Evolutionary conservation across 345 rosid species (phyloP), one percentile per base, ranked within the genome.

Genomic region (Aquilaria yunnanensis): DNA sequence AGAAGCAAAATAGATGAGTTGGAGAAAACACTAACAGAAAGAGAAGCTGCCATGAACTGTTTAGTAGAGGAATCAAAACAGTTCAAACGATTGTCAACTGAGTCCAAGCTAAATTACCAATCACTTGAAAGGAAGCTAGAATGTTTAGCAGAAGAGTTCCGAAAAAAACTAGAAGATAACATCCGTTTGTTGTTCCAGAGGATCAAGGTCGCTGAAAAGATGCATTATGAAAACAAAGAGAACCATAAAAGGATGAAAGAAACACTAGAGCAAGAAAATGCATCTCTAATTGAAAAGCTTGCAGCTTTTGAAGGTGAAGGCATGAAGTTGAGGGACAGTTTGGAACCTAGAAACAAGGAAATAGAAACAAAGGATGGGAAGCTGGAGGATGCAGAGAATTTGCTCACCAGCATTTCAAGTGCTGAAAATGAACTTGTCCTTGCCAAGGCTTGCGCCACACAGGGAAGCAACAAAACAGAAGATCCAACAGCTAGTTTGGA

Each of bases 171-270:
- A 14, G 96, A 89, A 63, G 87, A 86, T 67, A 83, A 80, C 32
- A 78, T 88, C 14, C 83, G 92, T 10, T 56, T 89, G 33, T 62
- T 92, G 56, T 60, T 68, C 63, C 89, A 73, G 41, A 83, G 97
- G 56, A 85, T 89, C 67, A 75, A 68, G 33, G 95, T 86, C 37
- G 79, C 90, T 8, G 96, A 92, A 73, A 90, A 85, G 13, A 71
- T 85, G 47, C 95, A 86, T 57, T 48, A 58, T 9, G 96, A 86
- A 62, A 89, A 78, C 66, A 86, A 72, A 57, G 85, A 85, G 0
- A 58, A 69, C 30, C 75, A 72, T 58, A 78, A 65, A 76, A 67
- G 60, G 43, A 56, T 57, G 16, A 63, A 73, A 53, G 81, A 80
- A 34, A 62, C 57, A 47, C 70, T 72, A 0, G 71, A 78, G 61